A percentile compares a stretch with the other conserved stretches of the same genome.
Evolutionary conservation across 129 eudicot species (phyloP).

Genomic region (Tagetes patula): DNA sequence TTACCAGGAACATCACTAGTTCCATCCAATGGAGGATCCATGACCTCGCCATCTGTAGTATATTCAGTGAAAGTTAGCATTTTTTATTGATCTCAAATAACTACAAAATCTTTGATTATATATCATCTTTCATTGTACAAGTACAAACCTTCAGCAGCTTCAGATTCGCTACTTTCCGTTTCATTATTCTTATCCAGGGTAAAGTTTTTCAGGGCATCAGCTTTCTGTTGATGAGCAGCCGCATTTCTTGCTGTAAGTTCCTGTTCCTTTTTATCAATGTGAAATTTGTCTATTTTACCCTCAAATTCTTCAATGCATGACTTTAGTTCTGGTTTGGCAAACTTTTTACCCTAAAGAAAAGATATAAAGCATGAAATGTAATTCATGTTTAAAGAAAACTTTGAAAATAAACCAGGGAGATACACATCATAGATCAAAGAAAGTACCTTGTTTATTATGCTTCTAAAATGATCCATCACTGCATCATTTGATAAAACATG

Average conservation of each 20-base stretch:
- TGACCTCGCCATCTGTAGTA: conserved; percentile 54
- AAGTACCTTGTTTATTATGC: conserved; percentile 80
- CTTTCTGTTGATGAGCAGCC: conserved; percentile 67
- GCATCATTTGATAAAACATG: conserved; percentile 79
- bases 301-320: conserved; percentile 83
- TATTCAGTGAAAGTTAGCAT: background rate
- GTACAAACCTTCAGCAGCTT: conserved; percentile 57
- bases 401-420: background rate
- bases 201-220: conserved; percentile 53
- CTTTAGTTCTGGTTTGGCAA: conserved; percentile 89
- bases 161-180: conserved; percentile 53
- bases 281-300: conserved; percentile 69
- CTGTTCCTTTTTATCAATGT: conserved; percentile 84
- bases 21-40: conserved; percentile 40
- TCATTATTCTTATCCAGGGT: conserved; percentile 28
- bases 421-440: background rate
- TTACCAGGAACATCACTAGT: conserved; percentile 11
- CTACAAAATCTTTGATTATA: background rate
- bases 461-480: conserved; percentile 86
- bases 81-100: conserved; percentile 2
- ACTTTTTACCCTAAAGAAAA: conserved; percentile 71
- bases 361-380: conserved; percentile 7
- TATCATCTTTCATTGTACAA: conserved; percentile 20
- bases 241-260: conserved; percentile 86
- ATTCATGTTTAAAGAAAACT: background rate